These are phyloP conservation scores for Pseudocercospora vitis DNA, from an alignment of 2,329 filamentous ascomycete species.

Conservation along the genomic window DNA sequence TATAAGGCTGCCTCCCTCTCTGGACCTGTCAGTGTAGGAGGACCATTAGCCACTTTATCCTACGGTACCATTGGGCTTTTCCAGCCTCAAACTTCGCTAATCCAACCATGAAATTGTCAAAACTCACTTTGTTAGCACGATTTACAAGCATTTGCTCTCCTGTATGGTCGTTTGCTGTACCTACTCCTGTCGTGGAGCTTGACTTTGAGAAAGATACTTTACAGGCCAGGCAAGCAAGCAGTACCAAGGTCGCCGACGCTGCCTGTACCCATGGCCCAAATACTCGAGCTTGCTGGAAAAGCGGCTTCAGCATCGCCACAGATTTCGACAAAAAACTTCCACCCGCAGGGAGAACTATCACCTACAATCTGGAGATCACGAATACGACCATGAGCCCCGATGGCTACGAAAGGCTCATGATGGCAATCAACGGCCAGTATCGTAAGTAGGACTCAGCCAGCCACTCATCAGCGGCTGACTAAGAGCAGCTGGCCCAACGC, in stretches of 20 bases:
- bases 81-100: no score
- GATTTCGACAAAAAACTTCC: constrained; percentile 49
- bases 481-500: constrained; percentile 57
- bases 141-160: constrained; percentile 6
- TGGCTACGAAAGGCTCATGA: constrained; percentile 34
- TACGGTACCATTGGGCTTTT: no score
- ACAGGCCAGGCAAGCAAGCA: constrained; percentile 3
- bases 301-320: constrained; percentile 46
- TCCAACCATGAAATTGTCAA: no score
- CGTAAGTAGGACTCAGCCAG: constrained; percentile 35
- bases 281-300: constrained; percentile 45
- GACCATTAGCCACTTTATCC: no score
- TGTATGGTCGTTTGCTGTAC: constrained; percentile 9
- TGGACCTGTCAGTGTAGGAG: no score
- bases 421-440: constrained; percentile 63
- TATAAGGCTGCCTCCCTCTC: no score
- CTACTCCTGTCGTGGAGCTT: constrained; percentile 7
- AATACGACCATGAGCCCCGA: constrained; percentile 42
- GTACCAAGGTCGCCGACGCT: constrained; percentile 9
- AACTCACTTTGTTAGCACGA: no score
- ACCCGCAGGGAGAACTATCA: constrained; percentile 40
- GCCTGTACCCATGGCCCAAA: constrained; percentile 43
- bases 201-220: not conserved
- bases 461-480: not conserved
- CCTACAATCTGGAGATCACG: constrained; percentile 38